Evolutionary conservation across 169 alveolate species (phyloP).

Genomic region (Plasmodium blacklocki): DNA sequence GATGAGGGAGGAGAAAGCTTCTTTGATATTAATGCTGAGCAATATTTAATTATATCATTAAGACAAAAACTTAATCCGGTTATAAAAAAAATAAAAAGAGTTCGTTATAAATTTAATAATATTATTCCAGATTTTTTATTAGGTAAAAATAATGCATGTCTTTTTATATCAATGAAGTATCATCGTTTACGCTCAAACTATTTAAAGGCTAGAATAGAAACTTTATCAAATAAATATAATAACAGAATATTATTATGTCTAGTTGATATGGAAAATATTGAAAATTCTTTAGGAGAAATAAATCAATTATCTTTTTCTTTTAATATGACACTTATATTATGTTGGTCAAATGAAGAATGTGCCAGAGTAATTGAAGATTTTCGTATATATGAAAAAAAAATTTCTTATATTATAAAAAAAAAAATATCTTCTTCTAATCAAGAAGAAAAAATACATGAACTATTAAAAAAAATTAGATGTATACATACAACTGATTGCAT

Average conservation of each 20-base stretch:
- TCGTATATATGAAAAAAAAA: slow-evolving; percentile 57
- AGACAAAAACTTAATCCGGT: slow-evolving; percentile 85
- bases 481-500: slow-evolving; percentile 53
- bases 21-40: slow-evolving; percentile 48
- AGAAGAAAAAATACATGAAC: slow-evolving; percentile 68
- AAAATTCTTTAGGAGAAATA: slow-evolving; percentile 70
- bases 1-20: slow-evolving; percentile 12
- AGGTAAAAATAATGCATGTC: slow-evolving; percentile 78
- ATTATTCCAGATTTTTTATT: slow-evolving; percentile 81
- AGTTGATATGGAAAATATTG: slow-evolving; percentile 73
- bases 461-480: slow-evolving; percentile 61
- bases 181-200: slow-evolving; percentile 81
- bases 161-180: slow-evolving; percentile 84
- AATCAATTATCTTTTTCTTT: slow-evolving; percentile 61
- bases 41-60: slow-evolving; percentile 80
- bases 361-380: slow-evolving; percentile 73
- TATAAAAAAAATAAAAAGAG: slow-evolving; percentile 78
- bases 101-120: slow-evolving; percentile 79
- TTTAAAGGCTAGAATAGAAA: slow-evolving; percentile 78
- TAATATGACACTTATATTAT: slow-evolving; percentile 62
- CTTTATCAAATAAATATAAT: slow-evolving; percentile 68
- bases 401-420: slow-evolving; percentile 18
- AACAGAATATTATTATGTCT: slow-evolving; percentile 67
- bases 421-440: slow-evolving; percentile 33
- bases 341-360: slow-evolving; percentile 70